Percentiles rank a stretch among this genome's conserved stretches.
Conservation (phyloP, 169 alveolate species). For the Plasmodium adleri region DNA sequence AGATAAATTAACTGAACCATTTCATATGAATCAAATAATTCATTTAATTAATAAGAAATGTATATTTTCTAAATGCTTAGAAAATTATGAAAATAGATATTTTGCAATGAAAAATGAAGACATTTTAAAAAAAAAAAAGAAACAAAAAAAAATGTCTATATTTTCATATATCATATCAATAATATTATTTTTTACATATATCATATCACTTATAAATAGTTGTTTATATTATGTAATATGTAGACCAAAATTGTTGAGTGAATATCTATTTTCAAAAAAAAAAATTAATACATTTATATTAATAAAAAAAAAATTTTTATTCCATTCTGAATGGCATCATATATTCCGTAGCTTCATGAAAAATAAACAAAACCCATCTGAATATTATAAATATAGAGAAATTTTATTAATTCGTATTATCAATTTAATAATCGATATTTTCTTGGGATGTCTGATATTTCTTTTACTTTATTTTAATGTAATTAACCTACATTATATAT, state of each 20-base stretch:
- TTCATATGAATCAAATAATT: constrained; percentile 25
- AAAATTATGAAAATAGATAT: constrained; percentile 10
- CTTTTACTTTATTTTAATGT: background rate
- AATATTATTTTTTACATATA: constrained; percentile 20
- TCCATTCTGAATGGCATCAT: constrained; percentile 53
- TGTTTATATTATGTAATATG: constrained; percentile 11
- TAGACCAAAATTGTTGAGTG: background rate
- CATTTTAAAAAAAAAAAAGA: background rate
- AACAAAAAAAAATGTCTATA: background rate
- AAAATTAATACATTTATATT: constrained; percentile 11
- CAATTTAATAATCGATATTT: constrained; percentile 16
- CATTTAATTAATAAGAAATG: constrained; percentile 6
- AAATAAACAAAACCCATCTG: constrained; percentile 10
- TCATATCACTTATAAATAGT: constrained; percentile 37
- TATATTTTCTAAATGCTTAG: constrained; percentile 12
- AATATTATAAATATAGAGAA: constrained; percentile 37
- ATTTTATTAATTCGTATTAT: constrained; percentile 33
- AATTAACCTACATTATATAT: constrained; percentile 8
- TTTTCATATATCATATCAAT: background rate
- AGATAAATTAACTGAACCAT: background rate
- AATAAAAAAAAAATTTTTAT: constrained; percentile 17
- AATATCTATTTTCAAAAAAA: background rate
- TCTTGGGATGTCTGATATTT: constrained; percentile 17
- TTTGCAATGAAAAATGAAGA: background rate
- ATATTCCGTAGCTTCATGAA: constrained; percentile 16